phyloP scores from a whole-genome alignment of 805 yeast genomes.

The Ogataea corticis region DNA sequence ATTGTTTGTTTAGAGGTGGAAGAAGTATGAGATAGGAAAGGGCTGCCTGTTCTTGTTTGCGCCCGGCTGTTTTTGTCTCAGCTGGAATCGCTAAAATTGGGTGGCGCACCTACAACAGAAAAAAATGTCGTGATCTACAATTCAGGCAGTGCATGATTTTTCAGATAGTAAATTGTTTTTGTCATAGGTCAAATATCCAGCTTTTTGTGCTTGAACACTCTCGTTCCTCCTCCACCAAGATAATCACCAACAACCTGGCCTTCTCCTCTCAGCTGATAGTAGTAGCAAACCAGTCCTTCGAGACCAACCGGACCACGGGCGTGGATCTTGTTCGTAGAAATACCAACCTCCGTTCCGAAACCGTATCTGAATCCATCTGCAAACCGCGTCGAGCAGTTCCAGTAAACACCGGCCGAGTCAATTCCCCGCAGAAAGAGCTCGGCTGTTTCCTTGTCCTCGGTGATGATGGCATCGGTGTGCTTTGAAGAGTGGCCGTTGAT shows the following conservation, averaged over 20 bases:
- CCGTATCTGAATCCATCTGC: conserved; percentile 99
- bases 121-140: too few species aligned
- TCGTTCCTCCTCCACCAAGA: conserved; percentile 87
- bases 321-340: conserved; percentile 93
- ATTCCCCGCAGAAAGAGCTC: conserved; percentile 77
- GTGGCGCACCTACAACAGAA: too few species aligned
- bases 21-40: too few species aligned
- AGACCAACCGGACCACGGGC: conserved; percentile 99
- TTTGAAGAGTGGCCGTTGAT: conserved; percentile 92
- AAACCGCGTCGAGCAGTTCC: conserved; percentile 96
- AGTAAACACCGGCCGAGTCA: conserved; percentile 95
- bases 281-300: conserved; percentile 95
- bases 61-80: neutral
- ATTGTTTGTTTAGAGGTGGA: too few species aligned
- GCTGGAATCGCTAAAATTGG: neutral
- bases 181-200: conserved; percentile 36
- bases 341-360: conserved; percentile 98
- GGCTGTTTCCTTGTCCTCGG: conserved; percentile 71
- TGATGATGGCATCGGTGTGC: conserved; percentile 91
- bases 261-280: conserved; percentile 85
- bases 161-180: conserved; percentile 24
- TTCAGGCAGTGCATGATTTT: too few species aligned
- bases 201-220: conserved; percentile 73
- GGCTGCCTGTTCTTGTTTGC: neutral
- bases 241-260: conserved; percentile 95